Conservation (phyloP, 371 early-diverging fungal genomes). For the Smittium culicis region DNA sequence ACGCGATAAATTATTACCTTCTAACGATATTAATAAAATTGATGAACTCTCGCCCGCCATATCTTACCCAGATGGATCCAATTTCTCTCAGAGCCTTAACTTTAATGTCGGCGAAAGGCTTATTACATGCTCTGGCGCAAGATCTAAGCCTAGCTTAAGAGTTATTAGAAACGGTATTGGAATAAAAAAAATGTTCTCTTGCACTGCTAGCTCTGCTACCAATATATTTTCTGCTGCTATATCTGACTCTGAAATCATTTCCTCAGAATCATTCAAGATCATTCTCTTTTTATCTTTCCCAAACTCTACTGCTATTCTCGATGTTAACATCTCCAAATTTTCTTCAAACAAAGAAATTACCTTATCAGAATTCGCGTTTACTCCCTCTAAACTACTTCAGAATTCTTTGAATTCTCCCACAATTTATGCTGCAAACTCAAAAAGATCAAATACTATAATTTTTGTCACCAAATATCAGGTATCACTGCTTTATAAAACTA, state of each 20-base stretch:
- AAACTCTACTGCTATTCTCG: background rate
- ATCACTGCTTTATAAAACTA: background rate
- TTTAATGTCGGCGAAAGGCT: constrained; percentile 30
- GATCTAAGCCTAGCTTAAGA: constrained; percentile 58
- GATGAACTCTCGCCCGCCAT: background rate
- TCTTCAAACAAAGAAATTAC: background rate
- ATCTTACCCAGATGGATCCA: background rate
- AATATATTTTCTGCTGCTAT: background rate
- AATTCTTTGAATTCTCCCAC: background rate
- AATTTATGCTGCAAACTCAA: background rate
- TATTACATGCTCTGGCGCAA: constrained; percentile 73
- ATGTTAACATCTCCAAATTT: background rate
- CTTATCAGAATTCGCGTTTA: background rate
- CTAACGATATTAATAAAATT: background rate
- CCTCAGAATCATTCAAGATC: background rate
- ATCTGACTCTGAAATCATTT: background rate
- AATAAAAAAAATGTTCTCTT: constrained; percentile 40
- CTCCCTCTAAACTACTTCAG: background rate
- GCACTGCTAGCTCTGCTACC: background rate
- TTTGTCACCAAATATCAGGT: background rate
- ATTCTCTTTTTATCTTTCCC: background rate
- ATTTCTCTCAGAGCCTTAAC: background rate
- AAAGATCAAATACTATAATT: background rate
- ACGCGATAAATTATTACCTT: constrained; percentile 18
- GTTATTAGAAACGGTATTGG: constrained; percentile 80